A percentile compares a stretch with the other conserved stretches of the same genome.
These are phyloP conservation scores for Sphagnum magellanicum DNA, from an alignment of 228 moss, liverwort and hornwort species.

Conservation along the genomic window DNA sequence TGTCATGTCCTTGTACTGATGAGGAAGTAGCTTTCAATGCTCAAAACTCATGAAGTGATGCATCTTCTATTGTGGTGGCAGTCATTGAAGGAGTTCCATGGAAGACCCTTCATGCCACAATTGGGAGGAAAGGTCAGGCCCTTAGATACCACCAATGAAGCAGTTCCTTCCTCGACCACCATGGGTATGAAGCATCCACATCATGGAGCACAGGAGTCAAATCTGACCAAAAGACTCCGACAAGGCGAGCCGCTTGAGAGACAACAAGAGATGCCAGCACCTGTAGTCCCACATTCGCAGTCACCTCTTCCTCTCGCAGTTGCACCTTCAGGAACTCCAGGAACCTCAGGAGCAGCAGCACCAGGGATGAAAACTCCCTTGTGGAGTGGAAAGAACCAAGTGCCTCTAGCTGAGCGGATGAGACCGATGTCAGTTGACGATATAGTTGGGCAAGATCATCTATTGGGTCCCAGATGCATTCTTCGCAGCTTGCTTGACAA, in stretches of 20 bases:
- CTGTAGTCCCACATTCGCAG: slow-evolving; percentile 22
- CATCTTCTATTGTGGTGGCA: too few species aligned
- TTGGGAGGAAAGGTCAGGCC: slow-evolving; percentile 17
- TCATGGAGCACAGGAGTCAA: slow-evolving; percentile 19
- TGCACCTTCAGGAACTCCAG: not conserved
- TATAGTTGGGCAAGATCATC: slow-evolving; percentile 75
- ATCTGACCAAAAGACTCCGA: slow-evolving; percentile 30
- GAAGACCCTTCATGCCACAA: slow-evolving; percentile 9
- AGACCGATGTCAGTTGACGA: slow-evolving; percentile 60
- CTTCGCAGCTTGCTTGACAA: slow-evolving; percentile 63
- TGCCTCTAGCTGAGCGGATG: slow-evolving; percentile 81
- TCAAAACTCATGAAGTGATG: too few species aligned
- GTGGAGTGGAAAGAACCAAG: slow-evolving; percentile 32
- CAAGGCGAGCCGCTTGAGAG: slow-evolving; percentile 20
- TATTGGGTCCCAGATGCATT: slow-evolving; percentile 59
- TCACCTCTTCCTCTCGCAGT: slow-evolving; percentile 1
- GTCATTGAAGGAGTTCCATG: too few species aligned
- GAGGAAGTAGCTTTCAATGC: too few species aligned
- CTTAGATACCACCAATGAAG: slow-evolving; percentile 22
- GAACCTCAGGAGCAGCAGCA: slow-evolving; percentile 3
- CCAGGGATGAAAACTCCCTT: not conserved
- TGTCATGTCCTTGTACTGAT: too few species aligned
- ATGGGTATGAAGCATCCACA: slow-evolving; percentile 19
- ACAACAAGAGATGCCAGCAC: slow-evolving; percentile 25
- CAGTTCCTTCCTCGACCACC: slow-evolving; percentile 12